Percentiles rank a stretch among this genome's conserved stretches.
phyloP scores from a whole-genome alignment of 129 eudicot genomes.

The Heracleum sosnowskyi region DNA sequence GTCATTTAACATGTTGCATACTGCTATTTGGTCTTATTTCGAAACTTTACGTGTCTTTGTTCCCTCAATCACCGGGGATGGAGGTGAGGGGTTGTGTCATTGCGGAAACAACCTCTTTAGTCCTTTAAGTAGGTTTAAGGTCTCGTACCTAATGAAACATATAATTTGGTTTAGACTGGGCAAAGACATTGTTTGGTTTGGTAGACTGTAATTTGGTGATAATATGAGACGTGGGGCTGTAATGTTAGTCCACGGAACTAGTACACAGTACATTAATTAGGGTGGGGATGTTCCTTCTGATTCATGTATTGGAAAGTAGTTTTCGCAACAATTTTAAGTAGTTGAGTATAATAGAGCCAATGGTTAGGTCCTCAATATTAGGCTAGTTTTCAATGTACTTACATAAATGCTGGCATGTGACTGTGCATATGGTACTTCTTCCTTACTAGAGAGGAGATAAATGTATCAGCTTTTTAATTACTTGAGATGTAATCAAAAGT shows the following conservation, averaged over 20 bases:
- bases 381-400: neutral
- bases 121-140: neutral
- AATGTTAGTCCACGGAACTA: neutral
- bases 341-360: neutral
- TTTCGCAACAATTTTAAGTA: neutral
- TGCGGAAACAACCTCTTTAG: no score
- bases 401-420: neutral
- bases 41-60: neutral
- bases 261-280: neutral
- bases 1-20: neutral
- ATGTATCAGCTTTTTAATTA: neutral
- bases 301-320: neutral
- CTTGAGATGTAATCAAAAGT: neutral
- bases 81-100: no score
- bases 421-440: neutral
- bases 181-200: neutral
- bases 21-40: neutral
- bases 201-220: neutral
- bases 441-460: neutral
- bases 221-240: neutral
- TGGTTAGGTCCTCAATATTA: neutral
- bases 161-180: no score
- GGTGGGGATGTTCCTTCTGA: neutral
- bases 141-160: neutral
- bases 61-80: no score